Conservation (phyloP, 2,329 filamentous ascomycete species). For the Phyllosticta capitalensis region DNA sequence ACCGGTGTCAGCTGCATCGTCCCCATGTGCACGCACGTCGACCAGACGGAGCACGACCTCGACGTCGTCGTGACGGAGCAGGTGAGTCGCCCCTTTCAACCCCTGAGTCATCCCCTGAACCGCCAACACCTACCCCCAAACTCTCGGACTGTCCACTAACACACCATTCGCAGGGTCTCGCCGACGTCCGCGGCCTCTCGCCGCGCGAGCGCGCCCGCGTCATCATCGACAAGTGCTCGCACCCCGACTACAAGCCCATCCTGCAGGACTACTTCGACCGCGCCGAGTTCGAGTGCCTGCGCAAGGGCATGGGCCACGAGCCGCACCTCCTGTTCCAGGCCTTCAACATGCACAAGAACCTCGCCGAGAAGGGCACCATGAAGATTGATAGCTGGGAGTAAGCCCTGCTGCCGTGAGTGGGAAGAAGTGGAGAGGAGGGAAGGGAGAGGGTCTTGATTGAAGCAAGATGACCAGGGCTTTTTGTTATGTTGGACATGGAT, state of each 20-base stretch:
- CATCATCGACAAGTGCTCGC: constrained; percentile 79
- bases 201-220: constrained; percentile 72
- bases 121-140: background rate
- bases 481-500: too few species aligned
- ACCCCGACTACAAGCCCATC: constrained; percentile 77
- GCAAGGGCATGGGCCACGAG: constrained; percentile 83
- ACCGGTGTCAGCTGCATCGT: constrained; percentile 78
- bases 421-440: background rate
- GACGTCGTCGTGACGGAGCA: constrained; percentile 75
- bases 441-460: too few species aligned
- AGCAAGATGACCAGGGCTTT: too few species aligned
- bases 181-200: constrained; percentile 72
- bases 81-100: constrained; percentile 17
- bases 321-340: constrained; percentile 77
- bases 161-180: constrained; percentile 56
- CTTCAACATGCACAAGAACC: constrained; percentile 82
- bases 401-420: background rate
- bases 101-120: too few species aligned
- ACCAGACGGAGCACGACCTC: constrained; percentile 88
- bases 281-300: constrained; percentile 76
- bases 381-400: constrained; percentile 60
- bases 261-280: constrained; percentile 74
- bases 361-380: constrained; percentile 80
- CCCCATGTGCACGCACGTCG: constrained; percentile 87
- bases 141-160: constrained; percentile 7